phyloP scores from a whole-genome alignment of 2,329 filamentous ascomycete genomes.

The Plenodomus biglobosus region DNA sequence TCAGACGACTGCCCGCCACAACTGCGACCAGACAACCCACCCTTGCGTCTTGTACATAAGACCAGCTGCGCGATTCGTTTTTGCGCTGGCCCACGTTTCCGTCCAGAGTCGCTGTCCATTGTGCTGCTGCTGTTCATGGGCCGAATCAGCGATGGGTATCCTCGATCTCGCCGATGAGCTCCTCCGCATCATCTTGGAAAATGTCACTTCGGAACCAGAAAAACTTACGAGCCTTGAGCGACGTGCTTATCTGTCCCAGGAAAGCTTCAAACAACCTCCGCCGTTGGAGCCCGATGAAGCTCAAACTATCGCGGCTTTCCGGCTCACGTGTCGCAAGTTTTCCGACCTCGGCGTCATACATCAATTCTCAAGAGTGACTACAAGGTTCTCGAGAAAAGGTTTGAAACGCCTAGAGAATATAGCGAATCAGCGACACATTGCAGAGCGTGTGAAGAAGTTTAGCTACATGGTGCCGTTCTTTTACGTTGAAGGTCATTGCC shows the following conservation, averaged over 20 bases:
- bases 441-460: constrained; percentile 60
- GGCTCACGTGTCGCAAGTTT: constrained; percentile 42
- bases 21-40: constrained; percentile 19
- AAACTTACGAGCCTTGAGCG: constrained; percentile 54
- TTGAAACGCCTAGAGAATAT: constrained; percentile 54
- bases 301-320: constrained; percentile 50
- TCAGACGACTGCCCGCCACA: constrained; percentile 27
- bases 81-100: constrained; percentile 8
- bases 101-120: constrained; percentile 3
- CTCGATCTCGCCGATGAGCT: constrained; percentile 54
- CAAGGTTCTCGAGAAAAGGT: constrained; percentile 54
- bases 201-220: constrained; percentile 55
- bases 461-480: constrained; percentile 63
- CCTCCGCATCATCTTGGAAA: constrained; percentile 54
- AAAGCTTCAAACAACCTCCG: constrained; percentile 53
- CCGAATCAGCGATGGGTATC: constrained; percentile 38
- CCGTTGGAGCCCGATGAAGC: constrained; percentile 47
- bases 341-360: constrained; percentile 54
- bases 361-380: constrained; percentile 56
- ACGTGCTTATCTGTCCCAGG: constrained; percentile 54
- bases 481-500: constrained; percentile 53
- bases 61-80: constrained; percentile 23
- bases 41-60: constrained; percentile 15
- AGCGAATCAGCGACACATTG: constrained; percentile 53
- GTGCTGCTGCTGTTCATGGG: constrained; percentile 30